Base-by-base conservation (phyloP, 768 basidiomycete species). In the Leucosporidium scottii region DNA sequence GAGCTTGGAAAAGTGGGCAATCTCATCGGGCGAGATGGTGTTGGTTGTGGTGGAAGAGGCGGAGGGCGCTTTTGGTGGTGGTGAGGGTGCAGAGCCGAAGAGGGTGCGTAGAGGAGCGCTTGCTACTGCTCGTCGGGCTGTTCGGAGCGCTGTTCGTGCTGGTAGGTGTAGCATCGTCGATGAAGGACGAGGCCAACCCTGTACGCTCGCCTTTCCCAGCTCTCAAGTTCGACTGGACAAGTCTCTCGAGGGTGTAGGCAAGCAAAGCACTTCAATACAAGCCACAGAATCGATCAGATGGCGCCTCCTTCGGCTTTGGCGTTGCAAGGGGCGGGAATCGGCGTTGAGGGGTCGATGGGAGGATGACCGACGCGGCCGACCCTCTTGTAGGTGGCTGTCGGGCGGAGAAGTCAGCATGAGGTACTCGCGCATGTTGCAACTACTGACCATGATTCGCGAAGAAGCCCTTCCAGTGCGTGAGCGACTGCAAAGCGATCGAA, bases 381-480 rank as follows among this genome's bases (percentile, higher is more conserved):
- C 12, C 34, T 39, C 25, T 39, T 59, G 53, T 73, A 73, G 39
- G 39, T 44, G 39, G 39, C 39, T 44, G 30, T 67, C 60, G 47
- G 66, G 60, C 61, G 4, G n/a, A 17, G 30, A 3, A 23, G 50
- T 36, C 1, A 17, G 17, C 7, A 34, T 12, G n/a, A 36, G 31
- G 9, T 15, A 20, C 25, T 47, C 23, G 28, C 28, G 34, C 60
- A 23, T 36, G 48, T 1, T 17, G 30, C 59, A 74, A 70, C 77
- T 93, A 96, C 69, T 84, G 82, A 74, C 88, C 86, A 78, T 91
- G 89, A 7, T 88, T 84, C 1, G 81, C 79, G 75, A 92, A 97
- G 81, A 93, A 97, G 31, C 83, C 81, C 79, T 92, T 94, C 94
- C 94, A 98, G 73, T 93, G 86, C 56, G 83, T 78, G 25, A 96